Evolutionary conservation across 352 stramenopile genomes (phyloP).

Genomic region (Phytophthora kernoviae): DNA sequence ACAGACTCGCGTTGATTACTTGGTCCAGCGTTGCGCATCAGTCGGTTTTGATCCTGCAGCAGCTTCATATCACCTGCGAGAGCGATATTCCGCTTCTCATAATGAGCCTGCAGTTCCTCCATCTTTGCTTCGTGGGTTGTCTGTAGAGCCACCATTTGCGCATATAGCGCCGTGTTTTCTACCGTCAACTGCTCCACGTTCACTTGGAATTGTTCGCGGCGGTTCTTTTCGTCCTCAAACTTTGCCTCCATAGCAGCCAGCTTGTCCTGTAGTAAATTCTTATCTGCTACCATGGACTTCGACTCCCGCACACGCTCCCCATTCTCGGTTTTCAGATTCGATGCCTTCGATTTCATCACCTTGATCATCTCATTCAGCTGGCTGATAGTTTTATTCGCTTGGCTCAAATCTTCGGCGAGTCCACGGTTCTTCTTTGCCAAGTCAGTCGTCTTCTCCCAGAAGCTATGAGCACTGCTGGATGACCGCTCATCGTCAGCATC

Average conservation of each 20-base stretch:
- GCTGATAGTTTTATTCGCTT: slow-evolving; percentile 62
- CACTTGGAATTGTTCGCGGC: slow-evolving; percentile 87
- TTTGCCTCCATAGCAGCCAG: slow-evolving; percentile 67
- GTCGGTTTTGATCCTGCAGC: slow-evolving; percentile 74
- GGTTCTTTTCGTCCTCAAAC: slow-evolving; percentile 81
- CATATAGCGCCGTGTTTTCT: slow-evolving; percentile 86
- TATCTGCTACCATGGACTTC: slow-evolving; percentile 77
- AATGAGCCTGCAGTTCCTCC: slow-evolving; percentile 71
- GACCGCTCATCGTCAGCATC: slow-evolving; percentile 75
- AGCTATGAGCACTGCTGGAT: slow-evolving; percentile 62
- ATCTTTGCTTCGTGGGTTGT: slow-evolving; percentile 83
- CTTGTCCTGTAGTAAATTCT: slow-evolving; percentile 74
- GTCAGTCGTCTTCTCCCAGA: slow-evolving; percentile 90
- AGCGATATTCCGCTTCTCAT: slow-evolving; percentile 76
- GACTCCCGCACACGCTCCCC: slow-evolving; percentile 53
- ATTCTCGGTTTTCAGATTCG: slow-evolving; percentile 60
- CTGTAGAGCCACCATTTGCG: slow-evolving; percentile 86
- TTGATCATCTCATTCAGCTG: slow-evolving; percentile 75
- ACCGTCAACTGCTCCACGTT: slow-evolving; percentile 85
- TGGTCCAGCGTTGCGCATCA: slow-evolving; percentile 62
- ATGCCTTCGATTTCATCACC: slow-evolving; percentile 56
- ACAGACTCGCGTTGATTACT: slow-evolving; percentile 12
- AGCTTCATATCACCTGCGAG: slow-evolving; percentile 78
- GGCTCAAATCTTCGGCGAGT: slow-evolving; percentile 72
- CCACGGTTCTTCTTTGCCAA: slow-evolving; percentile 79